Evolutionary conservation across 225 moss, liverwort and hornwort species (phyloP).

Genomic region (Physcomitrellopsis africana): DNA sequence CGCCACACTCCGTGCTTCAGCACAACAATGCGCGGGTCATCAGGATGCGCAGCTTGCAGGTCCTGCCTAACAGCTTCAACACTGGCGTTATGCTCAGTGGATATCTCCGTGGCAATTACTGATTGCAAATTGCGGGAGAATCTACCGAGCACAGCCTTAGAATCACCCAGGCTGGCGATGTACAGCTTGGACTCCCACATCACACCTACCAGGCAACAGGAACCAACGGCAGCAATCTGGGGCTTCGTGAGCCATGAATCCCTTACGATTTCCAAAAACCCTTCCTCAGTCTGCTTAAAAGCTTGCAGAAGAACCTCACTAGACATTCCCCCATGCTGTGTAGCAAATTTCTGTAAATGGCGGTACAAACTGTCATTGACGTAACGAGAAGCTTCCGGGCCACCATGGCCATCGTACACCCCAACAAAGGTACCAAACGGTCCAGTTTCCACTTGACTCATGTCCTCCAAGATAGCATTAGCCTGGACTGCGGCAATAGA

Average conservation of each 20-base stretch:
- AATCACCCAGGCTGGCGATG: conserved; percentile 82
- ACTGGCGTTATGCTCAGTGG: conserved; percentile 85
- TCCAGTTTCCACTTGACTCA: conserved; percentile 80
- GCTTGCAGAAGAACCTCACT: conserved; percentile 63
- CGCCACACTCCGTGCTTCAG: conserved; percentile 91
- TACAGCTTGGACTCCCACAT: conserved; percentile 73
- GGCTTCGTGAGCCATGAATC: conserved; percentile 72
- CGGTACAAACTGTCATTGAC: conserved; percentile 70
- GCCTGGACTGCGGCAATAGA: conserved; percentile 84
- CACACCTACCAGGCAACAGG: conserved; percentile 83
- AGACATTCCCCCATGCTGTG: conserved; percentile 73
- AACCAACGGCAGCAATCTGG: conserved; percentile 84
- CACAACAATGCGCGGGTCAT: conserved; percentile 83
- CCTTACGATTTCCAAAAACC: conserved; percentile 66
- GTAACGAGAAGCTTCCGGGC: conserved; percentile 76
- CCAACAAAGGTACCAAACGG: conserved; percentile 82
- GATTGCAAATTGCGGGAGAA: conserved; percentile 43
- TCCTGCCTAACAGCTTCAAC: conserved; percentile 75
- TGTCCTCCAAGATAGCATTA: conserved; percentile 81
- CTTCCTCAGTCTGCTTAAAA: conserved; percentile 77
- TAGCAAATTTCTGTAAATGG: conserved; percentile 37
- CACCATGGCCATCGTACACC: conserved; percentile 92
- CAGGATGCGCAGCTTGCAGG: conserved; percentile 71
- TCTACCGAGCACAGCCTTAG: conserved; percentile 75
- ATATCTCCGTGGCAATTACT: conserved; percentile 64